Evolutionary conservation across 139 green algal genomes (phyloP).

Genomic region (Zygnema cylindricum): DNA sequence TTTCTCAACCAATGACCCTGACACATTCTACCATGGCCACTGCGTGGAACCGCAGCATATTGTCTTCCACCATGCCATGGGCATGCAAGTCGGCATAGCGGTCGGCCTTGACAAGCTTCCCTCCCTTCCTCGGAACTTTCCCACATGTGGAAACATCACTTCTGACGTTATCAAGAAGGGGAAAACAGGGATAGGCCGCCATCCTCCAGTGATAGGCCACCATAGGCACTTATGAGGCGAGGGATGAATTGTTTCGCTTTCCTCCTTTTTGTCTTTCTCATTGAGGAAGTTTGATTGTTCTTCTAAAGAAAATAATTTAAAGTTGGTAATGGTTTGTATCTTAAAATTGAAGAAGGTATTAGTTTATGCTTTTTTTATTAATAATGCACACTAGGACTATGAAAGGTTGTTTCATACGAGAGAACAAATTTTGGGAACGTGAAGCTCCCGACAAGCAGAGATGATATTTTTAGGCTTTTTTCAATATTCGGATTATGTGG

Average conservation of each 20-base stretch:
- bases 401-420: too few species aligned
- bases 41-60: neutral
- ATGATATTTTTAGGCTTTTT: too few species aligned
- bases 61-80: neutral
- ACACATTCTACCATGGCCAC: neutral
- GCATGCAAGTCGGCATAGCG: neutral
- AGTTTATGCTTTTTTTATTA: too few species aligned
- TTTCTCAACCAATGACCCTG: neutral
- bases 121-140: neutral
- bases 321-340: too few species aligned
- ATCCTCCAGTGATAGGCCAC: neutral
- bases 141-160: neutral
- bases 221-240: neutral
- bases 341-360: too few species aligned
- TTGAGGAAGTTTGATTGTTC: too few species aligned
- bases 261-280: too few species aligned
- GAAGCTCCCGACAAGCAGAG: too few species aligned
- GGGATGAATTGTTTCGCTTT: neutral
- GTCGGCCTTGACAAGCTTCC: constrained; percentile 2
- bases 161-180: neutral
- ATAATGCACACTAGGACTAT: too few species aligned
- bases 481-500: too few species aligned
- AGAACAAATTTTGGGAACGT: too few species aligned
- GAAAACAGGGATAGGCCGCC: neutral
- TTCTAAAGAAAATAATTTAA: too few species aligned